Base-by-base conservation (phyloP, 495 filamentous ascomycete genomes). In the Lineolata rhizophorae region DNA sequence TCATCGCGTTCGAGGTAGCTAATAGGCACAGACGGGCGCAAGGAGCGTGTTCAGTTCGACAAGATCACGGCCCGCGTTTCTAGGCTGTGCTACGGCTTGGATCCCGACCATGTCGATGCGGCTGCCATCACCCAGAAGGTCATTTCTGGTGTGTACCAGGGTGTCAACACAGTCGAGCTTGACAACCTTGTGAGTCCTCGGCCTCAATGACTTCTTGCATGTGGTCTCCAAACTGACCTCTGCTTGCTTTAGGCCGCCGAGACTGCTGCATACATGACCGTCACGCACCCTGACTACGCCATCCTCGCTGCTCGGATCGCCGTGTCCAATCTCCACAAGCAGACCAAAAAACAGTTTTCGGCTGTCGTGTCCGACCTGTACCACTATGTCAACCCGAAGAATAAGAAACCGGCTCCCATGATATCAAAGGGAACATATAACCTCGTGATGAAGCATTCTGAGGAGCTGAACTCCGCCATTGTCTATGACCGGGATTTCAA, bases 401-500 rank as follows among this genome's bases (percentile, higher is more conserved):
- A 92, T 53, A 57, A 61, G 24, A 76, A 66, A 43, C 51, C 65
- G 16, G 78, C 81, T 18, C 83, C 87, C 18, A 94, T 97, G 87
- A 94, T 97, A 40, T 77, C 84, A 11, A 51, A 83, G 42, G 58
- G 78, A 35, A 82, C 71, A 11, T 90, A 92, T 48, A 79, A 94
- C 38, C 77, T 65, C 34, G 75, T 97, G 42, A 83, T 85, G 77
- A 80, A 78, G 52, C 80, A 97, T 53, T 79, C 76, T 34, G 85
- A 91, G 15, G 87, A 95, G 49, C 65, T 97, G 22, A 92, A 97
- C 63, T 94, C 87, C 11, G 85, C 87, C 40, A 95, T 97, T 46
- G 87, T 97, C 40, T 97, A 95, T 42, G 87, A 97, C 56, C 73
- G 87, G 35, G 87, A 97, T 50, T 97, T 97, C 67, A 94, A 95